phyloP scores from a whole-genome alignment of 176 grass and related monocot genomes.

The Bothriochloa decipiens region DNA sequence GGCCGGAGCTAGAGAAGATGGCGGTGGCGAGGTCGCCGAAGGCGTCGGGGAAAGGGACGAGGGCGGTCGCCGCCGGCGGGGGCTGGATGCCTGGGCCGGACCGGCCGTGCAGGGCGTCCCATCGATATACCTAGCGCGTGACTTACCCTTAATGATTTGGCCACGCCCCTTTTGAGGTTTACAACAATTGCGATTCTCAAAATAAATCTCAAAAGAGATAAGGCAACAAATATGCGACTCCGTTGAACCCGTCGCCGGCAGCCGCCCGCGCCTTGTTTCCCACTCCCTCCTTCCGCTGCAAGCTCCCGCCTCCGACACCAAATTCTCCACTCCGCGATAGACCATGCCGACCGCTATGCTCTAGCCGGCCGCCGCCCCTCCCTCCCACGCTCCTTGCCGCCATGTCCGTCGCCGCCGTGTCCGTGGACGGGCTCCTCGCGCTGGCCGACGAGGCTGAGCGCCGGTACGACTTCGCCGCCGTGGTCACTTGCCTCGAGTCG shows the following conservation, averaged over 20 bases:
- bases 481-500: conserved; percentile 64
- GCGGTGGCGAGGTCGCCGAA: too few species aligned
- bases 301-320: neutral
- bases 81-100: too few species aligned
- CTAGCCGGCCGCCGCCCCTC: neutral
- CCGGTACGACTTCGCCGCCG: conserved; percentile 63
- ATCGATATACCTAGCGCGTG: too few species aligned
- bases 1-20: too few species aligned
- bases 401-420: conserved; percentile 35
- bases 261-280: neutral
- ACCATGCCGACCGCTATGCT: conserved; percentile 30
- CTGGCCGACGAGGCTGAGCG: conserved; percentile 83
- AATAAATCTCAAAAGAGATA: too few species aligned
- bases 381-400: conserved; percentile 19
- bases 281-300: conserved; percentile 14
- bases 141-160: too few species aligned
- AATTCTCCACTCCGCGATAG: neutral
- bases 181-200: too few species aligned
- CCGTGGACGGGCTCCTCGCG: conserved; percentile 78
- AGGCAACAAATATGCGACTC: neutral
- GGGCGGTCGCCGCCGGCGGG: too few species aligned
- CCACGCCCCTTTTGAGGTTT: too few species aligned
- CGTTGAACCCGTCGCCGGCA: conserved; percentile 25
- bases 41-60: too few species aligned
- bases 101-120: too few species aligned